phyloP scores from a whole-genome alignment of 163 green algal species.

The Chlamydomonas reinhardtii region DNA sequence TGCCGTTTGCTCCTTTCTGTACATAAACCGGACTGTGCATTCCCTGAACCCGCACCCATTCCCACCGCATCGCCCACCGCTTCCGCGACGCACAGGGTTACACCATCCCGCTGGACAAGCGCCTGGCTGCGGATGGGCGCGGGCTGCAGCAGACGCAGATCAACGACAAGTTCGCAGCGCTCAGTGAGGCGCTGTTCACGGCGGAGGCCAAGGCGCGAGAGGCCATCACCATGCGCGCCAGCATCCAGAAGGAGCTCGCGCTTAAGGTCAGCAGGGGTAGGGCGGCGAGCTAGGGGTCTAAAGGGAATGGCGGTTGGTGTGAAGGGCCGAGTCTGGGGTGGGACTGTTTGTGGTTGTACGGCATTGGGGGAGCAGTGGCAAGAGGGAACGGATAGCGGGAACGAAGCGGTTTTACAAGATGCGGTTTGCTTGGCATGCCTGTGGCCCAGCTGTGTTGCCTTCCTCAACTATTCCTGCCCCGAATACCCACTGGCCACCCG shows the following conservation, averaged over 20 bases:
- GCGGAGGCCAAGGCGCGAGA: constrained; percentile 94
- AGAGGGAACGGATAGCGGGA: too few species aligned
- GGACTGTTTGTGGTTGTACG: too few species aligned
- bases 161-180: constrained; percentile 96
- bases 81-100: constrained; percentile 82
- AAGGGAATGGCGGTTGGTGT: too few species aligned
- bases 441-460: too few species aligned
- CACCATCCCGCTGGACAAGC: constrained; percentile 99
- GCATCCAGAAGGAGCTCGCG: constrained; percentile 92
- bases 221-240: constrained; percentile 90
- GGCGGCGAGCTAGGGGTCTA: neutral
- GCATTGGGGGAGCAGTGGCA: too few species aligned
- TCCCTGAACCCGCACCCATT: neutral
- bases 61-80: too few species aligned
- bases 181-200: constrained; percentile 86
- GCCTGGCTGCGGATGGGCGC: constrained; percentile 96
- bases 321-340: neutral
- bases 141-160: constrained; percentile 96
- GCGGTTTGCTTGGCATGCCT: neutral
- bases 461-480: too few species aligned
- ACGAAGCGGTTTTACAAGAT: too few species aligned
- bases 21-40: too few species aligned
- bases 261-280: constrained; percentile 35
- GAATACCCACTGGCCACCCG: too few species aligned
- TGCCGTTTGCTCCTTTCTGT: too few species aligned